phyloP scores from a whole-genome alignment of 1,284 basidiomycete species.

The Malassezia furfur region DNA sequence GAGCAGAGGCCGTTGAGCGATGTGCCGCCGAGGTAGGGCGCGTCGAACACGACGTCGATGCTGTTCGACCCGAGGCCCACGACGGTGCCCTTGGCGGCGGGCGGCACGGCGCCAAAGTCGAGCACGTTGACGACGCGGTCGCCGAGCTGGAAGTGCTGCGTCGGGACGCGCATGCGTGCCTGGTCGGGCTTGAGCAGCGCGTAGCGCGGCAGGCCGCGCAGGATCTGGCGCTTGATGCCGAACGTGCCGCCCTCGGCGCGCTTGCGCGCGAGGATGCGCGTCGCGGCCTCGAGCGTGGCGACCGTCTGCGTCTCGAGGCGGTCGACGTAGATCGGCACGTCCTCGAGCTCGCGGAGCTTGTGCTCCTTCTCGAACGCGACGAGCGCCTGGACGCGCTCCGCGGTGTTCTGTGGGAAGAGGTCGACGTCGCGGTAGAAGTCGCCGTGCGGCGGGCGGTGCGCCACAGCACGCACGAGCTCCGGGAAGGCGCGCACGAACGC shows the following conservation, averaged over 20 bases:
- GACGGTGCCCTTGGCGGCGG: conserved; percentile 85
- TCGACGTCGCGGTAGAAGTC: conserved; percentile 62
- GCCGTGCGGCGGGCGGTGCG: conserved; percentile 49
- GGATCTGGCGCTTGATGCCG: conserved; percentile 67
- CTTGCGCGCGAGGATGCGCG: conserved; percentile 57
- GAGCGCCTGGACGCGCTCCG: conserved; percentile 64
- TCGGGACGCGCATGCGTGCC: conserved; percentile 76
- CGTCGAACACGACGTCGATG: conserved; percentile 96
- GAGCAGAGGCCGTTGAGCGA: conserved; percentile 61
- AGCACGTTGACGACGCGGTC: conserved; percentile 92
- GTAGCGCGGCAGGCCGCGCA: conserved; percentile 85
- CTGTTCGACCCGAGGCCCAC: conserved; percentile 69
- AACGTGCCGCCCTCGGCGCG: conserved; percentile 52
- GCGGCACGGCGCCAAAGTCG: conserved; percentile 79
- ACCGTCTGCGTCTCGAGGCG: conserved; percentile 63
- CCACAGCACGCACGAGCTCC: conserved; percentile 31
- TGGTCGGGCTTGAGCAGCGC: conserved; percentile 88
- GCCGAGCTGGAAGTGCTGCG: conserved; percentile 81
- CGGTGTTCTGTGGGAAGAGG: conserved; percentile 60
- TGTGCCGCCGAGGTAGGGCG: conserved; percentile 82
- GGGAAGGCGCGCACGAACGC: conserved; percentile 60
- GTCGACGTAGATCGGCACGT: conserved; percentile 83
- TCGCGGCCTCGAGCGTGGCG: conserved; percentile 56
- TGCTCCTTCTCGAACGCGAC: conserved; percentile 77
- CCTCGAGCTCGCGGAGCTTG: conserved; percentile 80